phyloP scores from a whole-genome alignment of 352 stramenopile species.

The Globisporangium parvum region DNA sequence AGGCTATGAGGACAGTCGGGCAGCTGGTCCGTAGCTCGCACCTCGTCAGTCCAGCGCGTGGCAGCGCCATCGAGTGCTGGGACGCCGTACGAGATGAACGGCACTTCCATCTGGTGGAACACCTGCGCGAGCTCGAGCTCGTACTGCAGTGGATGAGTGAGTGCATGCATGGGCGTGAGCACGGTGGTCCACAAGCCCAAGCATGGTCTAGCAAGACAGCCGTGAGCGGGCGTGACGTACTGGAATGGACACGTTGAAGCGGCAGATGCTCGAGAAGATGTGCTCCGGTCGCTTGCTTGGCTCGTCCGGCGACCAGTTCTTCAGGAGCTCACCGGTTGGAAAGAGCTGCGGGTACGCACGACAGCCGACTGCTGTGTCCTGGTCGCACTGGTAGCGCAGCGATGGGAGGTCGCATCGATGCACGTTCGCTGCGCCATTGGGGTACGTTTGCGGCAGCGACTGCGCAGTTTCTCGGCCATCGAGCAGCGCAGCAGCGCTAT shows the following conservation, averaged over 20 bases:
- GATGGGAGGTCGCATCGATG: constrained; percentile 52
- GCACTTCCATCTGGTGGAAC: constrained; percentile 89
- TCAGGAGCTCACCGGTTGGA: constrained; percentile 60
- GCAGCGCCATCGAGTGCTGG: constrained; percentile 69
- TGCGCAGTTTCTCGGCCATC: constrained; percentile 26
- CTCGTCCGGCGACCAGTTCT: constrained; percentile 76
- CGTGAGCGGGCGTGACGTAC: constrained; percentile 17
- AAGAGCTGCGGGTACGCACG: constrained; percentile 64
- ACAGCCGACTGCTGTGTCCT: constrained; percentile 31
- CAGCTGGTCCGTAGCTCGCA: background rate
- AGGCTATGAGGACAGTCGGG: too few species aligned
- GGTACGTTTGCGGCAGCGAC: constrained; percentile 27
- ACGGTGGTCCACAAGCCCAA: background rate
- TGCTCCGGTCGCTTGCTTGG: constrained; percentile 19
- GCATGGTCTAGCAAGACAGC: background rate
- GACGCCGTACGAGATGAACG: constrained; percentile 92
- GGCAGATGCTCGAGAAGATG: constrained; percentile 54
- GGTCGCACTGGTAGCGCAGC: constrained; percentile 51
- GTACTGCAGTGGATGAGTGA: constrained; percentile 32
- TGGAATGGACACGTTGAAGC: constrained; percentile 54
- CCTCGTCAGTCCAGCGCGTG: constrained; percentile 81
- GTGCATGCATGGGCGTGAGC: too few species aligned
- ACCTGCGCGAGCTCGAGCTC: constrained; percentile 82
- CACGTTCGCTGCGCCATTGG: constrained; percentile 33
- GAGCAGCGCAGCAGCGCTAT: constrained; percentile 17